Evolutionary conservation across 192 early-diverging fungal species (phyloP).

Genomic region (Gonapodya prolifera): DNA sequence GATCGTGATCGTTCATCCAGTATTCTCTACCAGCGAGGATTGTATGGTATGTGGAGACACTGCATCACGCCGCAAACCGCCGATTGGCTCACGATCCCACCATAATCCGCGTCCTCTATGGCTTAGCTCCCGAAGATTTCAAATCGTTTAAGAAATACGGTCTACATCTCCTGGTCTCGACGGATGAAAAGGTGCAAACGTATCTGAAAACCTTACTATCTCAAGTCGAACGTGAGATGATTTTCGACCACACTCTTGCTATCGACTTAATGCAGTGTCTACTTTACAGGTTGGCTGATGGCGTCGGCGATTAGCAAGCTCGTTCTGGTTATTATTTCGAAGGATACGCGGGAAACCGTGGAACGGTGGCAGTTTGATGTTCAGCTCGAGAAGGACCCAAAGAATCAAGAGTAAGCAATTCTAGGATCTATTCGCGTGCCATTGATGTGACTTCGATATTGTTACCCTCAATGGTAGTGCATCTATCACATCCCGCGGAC

Average conservation of each 20-base stretch:
- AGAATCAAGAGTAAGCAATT: background rate
- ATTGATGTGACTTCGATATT: background rate
- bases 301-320: constrained; percentile 64
- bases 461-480: background rate
- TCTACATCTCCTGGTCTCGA: constrained; percentile 66
- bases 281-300: constrained; percentile 55
- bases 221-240: constrained; percentile 72
- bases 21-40: constrained; percentile 80
- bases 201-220: constrained; percentile 66
- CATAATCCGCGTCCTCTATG: background rate
- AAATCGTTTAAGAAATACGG: constrained; percentile 75
- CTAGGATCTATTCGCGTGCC: background rate
- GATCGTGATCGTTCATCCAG: constrained; percentile 18
- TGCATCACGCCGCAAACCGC: background rate
- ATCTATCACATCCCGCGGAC: background rate
- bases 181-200: constrained; percentile 50
- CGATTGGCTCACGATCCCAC: background rate
- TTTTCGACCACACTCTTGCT: background rate
- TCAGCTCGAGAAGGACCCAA: constrained; percentile 40
- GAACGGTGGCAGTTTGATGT: constrained; percentile 96
- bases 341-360: constrained; percentile 65
- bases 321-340: constrained; percentile 76
- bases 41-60: constrained; percentile 48
- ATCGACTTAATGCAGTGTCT: background rate
- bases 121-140: constrained; percentile 43